Conservation (phyloP, 371 early-diverging fungal genomes). For the Rhizopus microsporus region DNA sequence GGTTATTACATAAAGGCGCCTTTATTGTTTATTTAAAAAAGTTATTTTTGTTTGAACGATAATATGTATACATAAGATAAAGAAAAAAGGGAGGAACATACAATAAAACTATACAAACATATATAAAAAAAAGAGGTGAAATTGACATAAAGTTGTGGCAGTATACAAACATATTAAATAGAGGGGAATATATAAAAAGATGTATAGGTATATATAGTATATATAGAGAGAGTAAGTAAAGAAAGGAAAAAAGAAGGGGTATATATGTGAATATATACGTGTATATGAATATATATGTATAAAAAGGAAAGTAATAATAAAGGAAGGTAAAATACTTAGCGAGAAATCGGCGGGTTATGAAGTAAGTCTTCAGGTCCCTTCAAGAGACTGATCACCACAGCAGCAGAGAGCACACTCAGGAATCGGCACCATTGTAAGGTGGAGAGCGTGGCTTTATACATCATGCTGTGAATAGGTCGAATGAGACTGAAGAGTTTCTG, state of each 20-base stretch:
- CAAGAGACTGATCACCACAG: conserved; percentile 54
- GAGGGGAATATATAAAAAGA: not conserved
- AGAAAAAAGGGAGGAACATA: no score
- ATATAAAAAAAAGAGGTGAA: no score
- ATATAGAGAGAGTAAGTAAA: conserved; percentile 4
- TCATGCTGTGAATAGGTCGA: not conserved
- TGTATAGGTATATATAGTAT: conserved; percentile 4
- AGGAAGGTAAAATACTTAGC: conserved; percentile 1
- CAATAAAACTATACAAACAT: no score
- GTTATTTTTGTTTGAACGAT: no score
- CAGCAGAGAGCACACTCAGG: conserved; percentile 53
- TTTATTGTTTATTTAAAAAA: not conserved
- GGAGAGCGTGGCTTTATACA: conserved; percentile 18
- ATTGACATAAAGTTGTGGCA: no score
- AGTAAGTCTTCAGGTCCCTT: conserved; percentile 58
- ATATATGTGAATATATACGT: not conserved
- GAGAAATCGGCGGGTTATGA: conserved; percentile 5
- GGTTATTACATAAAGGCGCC: not conserved
- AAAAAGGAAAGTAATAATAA: conserved; percentile 2
- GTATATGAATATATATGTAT: not conserved
- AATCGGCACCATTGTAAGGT: conserved; percentile 64
- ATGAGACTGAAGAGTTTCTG: conserved; percentile 1
- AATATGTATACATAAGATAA: no score
- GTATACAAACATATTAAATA: no score
- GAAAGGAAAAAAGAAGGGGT: conserved; percentile 10